Conservation (phyloP, 2,329 filamentous ascomycete genomes). For the Xylariaceae sp. region DNA sequence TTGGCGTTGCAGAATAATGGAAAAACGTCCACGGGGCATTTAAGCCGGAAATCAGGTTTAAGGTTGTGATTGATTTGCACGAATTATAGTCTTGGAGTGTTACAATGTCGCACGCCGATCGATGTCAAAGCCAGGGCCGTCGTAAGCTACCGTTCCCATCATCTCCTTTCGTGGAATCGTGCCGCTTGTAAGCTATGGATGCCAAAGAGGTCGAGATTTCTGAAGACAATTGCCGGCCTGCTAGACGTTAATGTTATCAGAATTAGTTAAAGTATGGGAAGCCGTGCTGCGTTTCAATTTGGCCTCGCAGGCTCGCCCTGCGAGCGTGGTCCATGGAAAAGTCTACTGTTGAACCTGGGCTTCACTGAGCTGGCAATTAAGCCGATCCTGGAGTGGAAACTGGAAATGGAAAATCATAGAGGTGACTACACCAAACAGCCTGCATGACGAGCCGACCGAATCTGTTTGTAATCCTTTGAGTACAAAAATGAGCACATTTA, state of each 20-base stretch:
- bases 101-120: constrained; percentile 20
- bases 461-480: background rate
- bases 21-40: constrained; percentile 21
- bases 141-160: background rate
- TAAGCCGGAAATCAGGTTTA: constrained; percentile 28
- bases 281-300: background rate
- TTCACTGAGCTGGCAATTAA: background rate
- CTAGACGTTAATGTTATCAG: background rate
- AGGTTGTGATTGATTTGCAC: constrained; percentile 24
- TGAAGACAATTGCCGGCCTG: background rate
- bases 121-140: constrained; percentile 15
- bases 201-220: background rate
- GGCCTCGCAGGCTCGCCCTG: too few species aligned
- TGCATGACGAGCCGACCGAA: background rate
- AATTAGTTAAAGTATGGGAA: background rate
- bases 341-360: background rate
- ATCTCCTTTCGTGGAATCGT: constrained; percentile 12
- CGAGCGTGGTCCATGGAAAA: background rate
- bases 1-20: background rate
- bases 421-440: background rate
- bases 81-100: constrained; percentile 24
- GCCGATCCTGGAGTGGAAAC: background rate
- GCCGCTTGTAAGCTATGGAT: constrained; percentile 12
- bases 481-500: background rate
- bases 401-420: background rate